phyloP scores from a whole-genome alignment of 345 rosid genomes.

The Citrus hindsii region DNA sequence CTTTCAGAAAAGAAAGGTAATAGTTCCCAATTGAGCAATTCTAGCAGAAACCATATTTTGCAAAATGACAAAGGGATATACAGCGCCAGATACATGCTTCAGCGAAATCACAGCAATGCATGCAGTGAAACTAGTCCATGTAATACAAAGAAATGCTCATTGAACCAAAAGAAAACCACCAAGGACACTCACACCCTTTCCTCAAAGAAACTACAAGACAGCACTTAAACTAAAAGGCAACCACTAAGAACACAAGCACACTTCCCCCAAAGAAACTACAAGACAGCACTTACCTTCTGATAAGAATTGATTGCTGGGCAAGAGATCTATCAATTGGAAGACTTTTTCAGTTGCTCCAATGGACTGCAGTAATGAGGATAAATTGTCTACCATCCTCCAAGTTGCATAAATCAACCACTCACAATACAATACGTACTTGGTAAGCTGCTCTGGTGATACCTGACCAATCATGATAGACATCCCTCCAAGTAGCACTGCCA shows the following conservation, averaged over 20 bases:
- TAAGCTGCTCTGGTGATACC: constrained; percentile 41
- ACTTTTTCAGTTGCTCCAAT: constrained; percentile 50
- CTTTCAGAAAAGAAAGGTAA: not conserved
- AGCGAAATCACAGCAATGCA: not conserved
- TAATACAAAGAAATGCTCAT: not conserved
- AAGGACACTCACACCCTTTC: not conserved
- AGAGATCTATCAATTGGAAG: constrained; percentile 38
- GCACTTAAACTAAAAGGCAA: constrained; percentile 11
- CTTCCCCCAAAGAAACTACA: not conserved
- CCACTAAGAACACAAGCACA: not conserved
- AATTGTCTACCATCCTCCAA: constrained; percentile 51
- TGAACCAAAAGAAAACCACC: not conserved
- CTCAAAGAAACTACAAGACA: not conserved
- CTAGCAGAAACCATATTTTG: not conserved
- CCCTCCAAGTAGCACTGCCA: constrained; percentile 48
- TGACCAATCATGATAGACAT: constrained; percentile 34
- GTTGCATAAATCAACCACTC: constrained; percentile 59
- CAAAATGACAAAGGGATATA: not conserved
- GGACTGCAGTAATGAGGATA: constrained; percentile 33
- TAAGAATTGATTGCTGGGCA: constrained; percentile 30
- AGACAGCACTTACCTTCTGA: constrained; percentile 31
- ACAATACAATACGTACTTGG: constrained; percentile 43
- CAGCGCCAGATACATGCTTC: not conserved
- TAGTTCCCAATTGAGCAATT: not conserved
- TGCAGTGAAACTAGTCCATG: constrained; percentile 3